Conservation (phyloP, 1,284 basidiomycete genomes). For the Abortiporus biennis region DNA sequence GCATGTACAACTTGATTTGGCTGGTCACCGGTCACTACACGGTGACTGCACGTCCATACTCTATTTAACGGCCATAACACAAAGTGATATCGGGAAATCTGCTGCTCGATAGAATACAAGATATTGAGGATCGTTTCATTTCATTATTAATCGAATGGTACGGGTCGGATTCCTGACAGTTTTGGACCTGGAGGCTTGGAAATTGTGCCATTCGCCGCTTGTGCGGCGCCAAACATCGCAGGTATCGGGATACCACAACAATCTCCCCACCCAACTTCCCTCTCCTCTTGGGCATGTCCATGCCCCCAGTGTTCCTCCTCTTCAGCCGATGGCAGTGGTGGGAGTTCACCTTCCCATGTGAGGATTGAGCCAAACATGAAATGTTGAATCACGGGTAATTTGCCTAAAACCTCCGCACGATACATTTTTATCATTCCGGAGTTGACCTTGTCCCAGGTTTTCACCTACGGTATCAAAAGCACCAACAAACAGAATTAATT, state of each 20-base stretch:
- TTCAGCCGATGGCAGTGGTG: slow-evolving; percentile 31
- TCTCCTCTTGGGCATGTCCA: slow-evolving; percentile 46
- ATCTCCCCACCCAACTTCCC: slow-evolving; percentile 78
- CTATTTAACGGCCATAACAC: too few relatives aligned
- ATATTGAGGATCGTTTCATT: too few relatives aligned
- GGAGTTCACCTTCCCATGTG: slow-evolving; percentile 59
- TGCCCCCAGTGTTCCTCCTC: slow-evolving; percentile 50
- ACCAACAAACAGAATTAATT: background rate
- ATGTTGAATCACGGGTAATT: slow-evolving; percentile 95
- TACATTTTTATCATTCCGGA: slow-evolving; percentile 99
- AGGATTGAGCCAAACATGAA: slow-evolving; percentile 91
- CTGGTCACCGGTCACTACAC: too few relatives aligned
- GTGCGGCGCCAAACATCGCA: slow-evolving; percentile 74
- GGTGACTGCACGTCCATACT: too few relatives aligned
- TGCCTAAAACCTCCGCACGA: slow-evolving; percentile 88
- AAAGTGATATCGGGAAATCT: too few relatives aligned
- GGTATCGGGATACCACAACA: slow-evolving; percentile 92
- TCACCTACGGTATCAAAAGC: slow-evolving; percentile 48
- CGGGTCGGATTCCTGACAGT: slow-evolving; percentile 61
- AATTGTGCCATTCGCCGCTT: slow-evolving; percentile 37
- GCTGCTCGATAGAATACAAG: too few relatives aligned
- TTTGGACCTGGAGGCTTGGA: slow-evolving; percentile 29
- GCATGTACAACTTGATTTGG: too few relatives aligned
- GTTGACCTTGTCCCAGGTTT: slow-evolving; percentile 97
- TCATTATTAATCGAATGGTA: slow-evolving; percentile 84